Percentiles rank a stretch among this genome's conserved stretches.
phyloP scores from a whole-genome alignment of 176 grass and related monocot genomes.

The Eragrostis curvula region DNA sequence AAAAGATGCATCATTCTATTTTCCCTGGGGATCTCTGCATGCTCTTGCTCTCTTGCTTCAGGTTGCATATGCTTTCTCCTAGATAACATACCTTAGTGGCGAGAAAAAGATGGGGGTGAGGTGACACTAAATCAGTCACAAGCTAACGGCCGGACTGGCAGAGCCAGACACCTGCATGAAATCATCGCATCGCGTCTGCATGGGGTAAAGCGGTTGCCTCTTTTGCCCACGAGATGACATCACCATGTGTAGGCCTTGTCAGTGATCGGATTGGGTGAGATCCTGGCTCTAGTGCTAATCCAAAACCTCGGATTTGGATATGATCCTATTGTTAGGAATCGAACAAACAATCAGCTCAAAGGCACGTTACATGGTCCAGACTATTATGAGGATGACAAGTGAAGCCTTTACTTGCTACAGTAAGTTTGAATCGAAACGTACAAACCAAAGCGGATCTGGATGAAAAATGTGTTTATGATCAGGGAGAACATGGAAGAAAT shows the following conservation, averaged over 20 bases:
- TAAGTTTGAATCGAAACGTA: too few species aligned
- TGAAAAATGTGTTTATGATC: too few species aligned
- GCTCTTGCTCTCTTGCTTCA: background rate
- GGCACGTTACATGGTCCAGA: too few species aligned
- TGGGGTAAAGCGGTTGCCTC: conserved; percentile 41
- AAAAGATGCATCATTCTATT: conserved; percentile 51
- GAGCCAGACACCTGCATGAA: conserved; percentile 37
- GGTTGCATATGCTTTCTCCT: conserved; percentile 30
- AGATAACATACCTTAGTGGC: conserved; percentile 63
- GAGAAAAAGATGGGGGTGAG: conserved; percentile 38
- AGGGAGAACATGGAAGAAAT: too few species aligned
- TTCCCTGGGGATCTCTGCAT: conserved; percentile 51
- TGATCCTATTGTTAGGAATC: background rate
- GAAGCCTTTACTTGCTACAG: too few species aligned
- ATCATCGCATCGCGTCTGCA: conserved; percentile 46
- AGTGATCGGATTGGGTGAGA: conserved; percentile 34
- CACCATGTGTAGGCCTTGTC: conserved; percentile 52
- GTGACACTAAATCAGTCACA: conserved; percentile 48
- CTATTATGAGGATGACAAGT: too few species aligned
- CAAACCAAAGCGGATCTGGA: too few species aligned
- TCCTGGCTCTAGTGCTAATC: conserved; percentile 7
- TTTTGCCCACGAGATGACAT: conserved; percentile 50
- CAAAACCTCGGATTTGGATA: background rate
- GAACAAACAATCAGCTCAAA: background rate
- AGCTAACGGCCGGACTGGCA: conserved; percentile 43